Evolutionary conservation across 805 yeast genomes (phyloP), one percentile per base, ranked within the genome.

Genomic region (Saturnispora besseyi): DNA sequence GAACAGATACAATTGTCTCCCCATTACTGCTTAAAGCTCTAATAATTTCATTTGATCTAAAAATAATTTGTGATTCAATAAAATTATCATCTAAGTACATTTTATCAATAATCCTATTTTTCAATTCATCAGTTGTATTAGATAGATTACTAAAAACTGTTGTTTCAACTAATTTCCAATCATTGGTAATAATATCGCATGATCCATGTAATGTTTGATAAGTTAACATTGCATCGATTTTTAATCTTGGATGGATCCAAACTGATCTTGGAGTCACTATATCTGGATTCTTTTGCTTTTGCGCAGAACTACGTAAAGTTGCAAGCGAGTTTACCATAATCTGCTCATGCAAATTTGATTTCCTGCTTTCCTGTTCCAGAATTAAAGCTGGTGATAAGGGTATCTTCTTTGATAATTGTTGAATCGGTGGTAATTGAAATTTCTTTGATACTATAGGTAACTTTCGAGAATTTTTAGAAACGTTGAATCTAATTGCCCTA

Each of bases 191-290:
- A 5, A 55, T 52, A 22, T 52, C 54, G 0, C 58, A 59, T 32
- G 63, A 61, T 0, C 63, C 65, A 7, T 56, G 45, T 21, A 60
- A 45, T 4, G 58, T 53, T 41, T 58, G 60, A 45, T 59, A 65
- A 2, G 71, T 66, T 36, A 63, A 45, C 24, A 57, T 42, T 3
- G 69, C 70, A 50, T 63, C 65, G 26, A 57, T 54, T 31, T 57
- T 57, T 46, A 67, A 50, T 24, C 64, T 54, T 18, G 66, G 64
- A 50, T 66, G 68, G 26, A 67, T 61, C 71, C 70, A 67, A 12
- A 67, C 52, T 36, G 60, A 51, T 42, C 61, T 55, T 3, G 66
- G 61, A n/a, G 57, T 30, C 32, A 59, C 45, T 22, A 50, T 50
- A 46, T 58, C 57, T 9, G 50, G 15, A 13, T 38, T 28, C 50